Conservation (phyloP, 306 rosid species). For the Echinosophora koreensis region DNA sequence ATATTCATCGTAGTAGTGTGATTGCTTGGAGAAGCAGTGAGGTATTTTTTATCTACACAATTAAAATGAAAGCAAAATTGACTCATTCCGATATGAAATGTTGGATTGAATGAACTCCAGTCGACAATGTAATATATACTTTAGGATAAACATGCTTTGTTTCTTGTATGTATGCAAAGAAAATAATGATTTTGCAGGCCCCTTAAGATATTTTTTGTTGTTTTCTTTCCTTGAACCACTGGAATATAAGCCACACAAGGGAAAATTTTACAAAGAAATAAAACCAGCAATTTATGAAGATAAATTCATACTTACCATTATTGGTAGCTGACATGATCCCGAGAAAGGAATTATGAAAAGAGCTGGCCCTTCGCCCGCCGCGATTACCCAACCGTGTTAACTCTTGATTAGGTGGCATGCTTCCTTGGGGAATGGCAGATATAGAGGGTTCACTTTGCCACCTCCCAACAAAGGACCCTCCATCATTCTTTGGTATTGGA, state of each 20-base stretch:
- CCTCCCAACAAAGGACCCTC: conserved; percentile 5
- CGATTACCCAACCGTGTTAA: conserved; percentile 22
- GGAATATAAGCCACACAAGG: neutral
- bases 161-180: neutral
- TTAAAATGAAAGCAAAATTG: neutral
- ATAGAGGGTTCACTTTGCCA: conserved; percentile 49
- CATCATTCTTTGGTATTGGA: neutral
- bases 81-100: neutral
- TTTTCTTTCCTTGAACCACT: neutral
- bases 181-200: neutral
- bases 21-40: conserved; percentile 5
- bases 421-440: conserved; percentile 37
- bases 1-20: neutral
- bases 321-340: conserved; percentile 62
- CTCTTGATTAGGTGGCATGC: conserved; percentile 32
- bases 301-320: conserved; percentile 50
- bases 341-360: conserved; percentile 61
- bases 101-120: neutral
- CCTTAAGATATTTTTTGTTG: neutral
- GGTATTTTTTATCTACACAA: conserved; percentile 49
- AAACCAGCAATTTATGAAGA: neutral
- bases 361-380: conserved; percentile 49
- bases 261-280: neutral
- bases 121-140: neutral
- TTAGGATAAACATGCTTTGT: neutral